These are phyloP conservation scores for Bolboschoenoplectus hybrid DNA, from an alignment of 202 grass and related monocot genomes.

Conservation along the genomic window DNA sequence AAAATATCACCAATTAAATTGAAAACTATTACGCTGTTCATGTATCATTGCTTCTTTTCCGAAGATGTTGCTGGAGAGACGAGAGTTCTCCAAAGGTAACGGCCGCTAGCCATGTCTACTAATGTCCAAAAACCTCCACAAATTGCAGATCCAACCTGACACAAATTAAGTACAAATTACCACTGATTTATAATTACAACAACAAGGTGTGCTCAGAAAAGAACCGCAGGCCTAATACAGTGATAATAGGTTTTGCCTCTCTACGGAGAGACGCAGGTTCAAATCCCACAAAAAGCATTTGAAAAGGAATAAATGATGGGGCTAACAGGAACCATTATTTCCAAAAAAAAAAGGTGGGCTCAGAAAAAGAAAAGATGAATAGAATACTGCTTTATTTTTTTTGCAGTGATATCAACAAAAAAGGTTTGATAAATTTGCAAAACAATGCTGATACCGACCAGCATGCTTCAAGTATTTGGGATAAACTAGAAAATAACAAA, in stretches of 20 bases:
- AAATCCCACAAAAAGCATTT: no score
- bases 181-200: neutral
- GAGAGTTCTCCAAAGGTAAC: slow-evolving; percentile 80
- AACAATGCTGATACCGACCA: neutral
- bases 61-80: slow-evolving; percentile 41
- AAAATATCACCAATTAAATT: slow-evolving; percentile 26
- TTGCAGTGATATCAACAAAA: neutral
- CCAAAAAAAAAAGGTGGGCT: neutral
- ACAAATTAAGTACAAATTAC: slow-evolving; percentile 15
- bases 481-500: neutral
- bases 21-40: neutral
- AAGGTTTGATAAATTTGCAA: neutral
- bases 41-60: slow-evolving; percentile 48
- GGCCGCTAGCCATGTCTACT: slow-evolving; percentile 92
- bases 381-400: neutral
- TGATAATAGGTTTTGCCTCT: no score
- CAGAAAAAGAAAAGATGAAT: neutral
- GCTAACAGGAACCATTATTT: no score
- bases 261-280: no score
- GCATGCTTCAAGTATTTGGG: neutral
- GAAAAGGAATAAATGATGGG: no score
- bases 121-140: slow-evolving; percentile 75
- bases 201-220: neutral
- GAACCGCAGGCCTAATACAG: no score
- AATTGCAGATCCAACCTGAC: slow-evolving; percentile 67